phyloP scores from a whole-genome alignment of 257 asterid species.

The Solanum verrucosum region DNA sequence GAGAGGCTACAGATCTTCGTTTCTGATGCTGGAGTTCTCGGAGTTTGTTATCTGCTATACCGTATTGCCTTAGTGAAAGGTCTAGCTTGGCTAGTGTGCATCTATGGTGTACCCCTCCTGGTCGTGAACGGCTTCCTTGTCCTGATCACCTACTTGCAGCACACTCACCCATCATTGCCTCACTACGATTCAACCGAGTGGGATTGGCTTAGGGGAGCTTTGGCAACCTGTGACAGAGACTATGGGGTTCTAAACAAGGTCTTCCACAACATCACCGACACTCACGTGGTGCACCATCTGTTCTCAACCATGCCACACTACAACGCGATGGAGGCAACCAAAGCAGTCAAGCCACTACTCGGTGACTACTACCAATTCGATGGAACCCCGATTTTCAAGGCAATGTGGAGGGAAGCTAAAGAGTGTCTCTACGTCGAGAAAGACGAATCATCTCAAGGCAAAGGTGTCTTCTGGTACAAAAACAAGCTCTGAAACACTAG shows the following conservation, averaged over 20 bases:
- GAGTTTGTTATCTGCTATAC: slow-evolving; percentile 29
- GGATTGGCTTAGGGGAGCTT: slow-evolving; percentile 79
- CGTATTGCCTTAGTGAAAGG: slow-evolving; percentile 31
- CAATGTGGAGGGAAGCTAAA: slow-evolving; percentile 59
- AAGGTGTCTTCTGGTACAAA: slow-evolving; percentile 56
- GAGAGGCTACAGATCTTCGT: slow-evolving; percentile 49
- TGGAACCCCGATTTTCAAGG: slow-evolving; percentile 41
- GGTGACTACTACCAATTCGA: slow-evolving; percentile 53
- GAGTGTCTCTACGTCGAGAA: slow-evolving; percentile 57
- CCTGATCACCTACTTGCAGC: slow-evolving; percentile 56
- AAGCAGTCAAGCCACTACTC: slow-evolving; percentile 52
- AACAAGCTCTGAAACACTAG: slow-evolving; percentile 27
- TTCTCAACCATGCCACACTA: slow-evolving; percentile 71
- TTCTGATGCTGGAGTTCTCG: slow-evolving; percentile 48
- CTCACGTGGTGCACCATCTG: slow-evolving; percentile 64
- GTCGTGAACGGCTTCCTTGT: slow-evolving; percentile 55
- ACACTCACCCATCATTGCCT: slow-evolving; percentile 63
- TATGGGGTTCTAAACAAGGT: slow-evolving; percentile 52
- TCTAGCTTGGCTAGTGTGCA: slow-evolving; percentile 34
- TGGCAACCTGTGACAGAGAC: slow-evolving; percentile 62
- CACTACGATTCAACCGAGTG: slow-evolving; percentile 60
- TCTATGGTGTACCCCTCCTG: slow-evolving; percentile 44
- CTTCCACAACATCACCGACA: slow-evolving; percentile 61
- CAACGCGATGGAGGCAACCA: slow-evolving; percentile 66
- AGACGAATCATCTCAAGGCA: slow-evolving; percentile 23